Percentiles rank a stretch among this genome's conserved stretches.
Evolutionary conservation across 352 stramenopile genomes (phyloP).

Genomic region (Aphanomyces cochlioides): DNA sequence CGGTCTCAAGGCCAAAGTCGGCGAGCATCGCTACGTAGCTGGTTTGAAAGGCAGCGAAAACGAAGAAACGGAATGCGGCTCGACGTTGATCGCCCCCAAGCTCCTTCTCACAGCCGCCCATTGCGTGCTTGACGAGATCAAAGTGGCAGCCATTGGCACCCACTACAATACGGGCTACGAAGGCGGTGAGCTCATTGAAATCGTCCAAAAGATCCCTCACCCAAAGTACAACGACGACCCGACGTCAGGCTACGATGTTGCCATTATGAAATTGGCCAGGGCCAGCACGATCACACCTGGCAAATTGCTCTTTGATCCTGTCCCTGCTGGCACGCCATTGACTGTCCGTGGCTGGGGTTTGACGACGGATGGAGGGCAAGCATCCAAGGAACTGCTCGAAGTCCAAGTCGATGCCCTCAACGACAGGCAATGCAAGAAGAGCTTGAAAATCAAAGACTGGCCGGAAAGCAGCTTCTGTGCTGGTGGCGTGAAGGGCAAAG

Average conservation of each 20-base stretch:
- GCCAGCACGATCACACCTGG: conserved; percentile 41
- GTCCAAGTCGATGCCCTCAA: conserved; percentile 48
- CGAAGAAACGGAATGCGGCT: conserved; percentile 48
- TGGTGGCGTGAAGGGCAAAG: conserved; percentile 33
- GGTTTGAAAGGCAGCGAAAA: conserved; percentile 40
- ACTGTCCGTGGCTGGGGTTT: conserved; percentile 24
- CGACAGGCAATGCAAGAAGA: conserved; percentile 40
- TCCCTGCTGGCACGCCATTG: conserved; percentile 45
- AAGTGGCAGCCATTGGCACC: conserved; percentile 52
- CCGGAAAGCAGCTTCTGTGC: conserved; percentile 56
- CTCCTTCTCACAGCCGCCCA: conserved; percentile 62
- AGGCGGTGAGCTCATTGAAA: conserved; percentile 49
- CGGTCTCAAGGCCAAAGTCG: neutral
- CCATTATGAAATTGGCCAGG: conserved; percentile 48
- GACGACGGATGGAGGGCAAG: conserved; percentile 34
- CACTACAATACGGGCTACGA: conserved; percentile 44
- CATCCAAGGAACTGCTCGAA: conserved; percentile 39
- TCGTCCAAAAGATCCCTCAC: conserved; percentile 46
- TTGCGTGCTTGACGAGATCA: conserved; percentile 38
- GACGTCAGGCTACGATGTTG: conserved; percentile 51
- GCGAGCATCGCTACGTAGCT: conserved; percentile 43
- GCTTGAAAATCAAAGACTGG: conserved; percentile 33
- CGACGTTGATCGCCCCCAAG: conserved; percentile 57
- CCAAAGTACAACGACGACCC: conserved; percentile 42
- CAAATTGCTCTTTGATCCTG: conserved; percentile 35